Percentiles rank a stretch among this genome's conserved stretches.
phyloP scores from a whole-genome alignment of 345 rosid species.

The Adansonia digitata region DNA sequence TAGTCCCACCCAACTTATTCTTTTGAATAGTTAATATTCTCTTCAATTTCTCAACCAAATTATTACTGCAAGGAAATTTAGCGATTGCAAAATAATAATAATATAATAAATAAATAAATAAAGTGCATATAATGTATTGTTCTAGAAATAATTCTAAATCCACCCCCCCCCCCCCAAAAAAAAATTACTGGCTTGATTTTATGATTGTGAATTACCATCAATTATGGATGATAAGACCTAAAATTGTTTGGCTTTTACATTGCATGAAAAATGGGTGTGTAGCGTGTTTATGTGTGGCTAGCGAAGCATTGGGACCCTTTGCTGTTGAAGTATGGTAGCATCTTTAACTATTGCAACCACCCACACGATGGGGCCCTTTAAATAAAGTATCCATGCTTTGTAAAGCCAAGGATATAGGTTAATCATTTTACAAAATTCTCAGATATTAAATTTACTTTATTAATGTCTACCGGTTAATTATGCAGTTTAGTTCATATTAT shows the following conservation, averaged over 20 bases:
- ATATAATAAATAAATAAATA: too few species aligned
- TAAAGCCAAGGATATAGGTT: too few species aligned
- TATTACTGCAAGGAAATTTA: background rate
- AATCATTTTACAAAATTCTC: too few species aligned
- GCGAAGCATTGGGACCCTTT: background rate
- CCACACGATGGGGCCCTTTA: background rate
- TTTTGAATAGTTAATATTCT: background rate
- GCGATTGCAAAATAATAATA: background rate
- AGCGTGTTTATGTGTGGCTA: background rate
- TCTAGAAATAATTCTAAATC: background rate
- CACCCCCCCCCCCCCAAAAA: too few species aligned
- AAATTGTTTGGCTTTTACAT: background rate
- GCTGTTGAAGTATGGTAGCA: background rate
- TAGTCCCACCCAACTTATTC: background rate
- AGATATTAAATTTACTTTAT: too few species aligned
- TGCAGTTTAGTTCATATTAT: too few species aligned
- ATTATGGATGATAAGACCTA: background rate
- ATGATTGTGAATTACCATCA: background rate
- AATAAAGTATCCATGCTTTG: background rate
- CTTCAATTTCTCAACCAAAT: background rate
- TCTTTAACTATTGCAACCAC: constrained; percentile 4
- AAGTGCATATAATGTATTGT: background rate
- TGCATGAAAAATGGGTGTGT: background rate
- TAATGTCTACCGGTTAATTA: too few species aligned
- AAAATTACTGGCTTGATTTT: too few species aligned